These are phyloP conservation scores for Medicago truncatula DNA, from an alignment of 306 rosid genomes.

Conservation along the genomic window MtrunA17r5.0-ANR NC_053045.1:8835001-8835500, in stretches of 20 bases:
- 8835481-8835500: constrained; percentile 98
- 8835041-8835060: constrained; percentile 64
- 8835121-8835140: constrained; percentile 69
- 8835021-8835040: constrained; percentile 64
- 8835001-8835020: constrained; percentile 60
- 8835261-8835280: constrained; percentile 78
- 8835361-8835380: constrained; percentile 78
- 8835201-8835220: constrained; percentile 79
- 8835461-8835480: constrained; percentile 87
- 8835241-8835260: constrained; percentile 95
- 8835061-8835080: constrained; percentile 60
- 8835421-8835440: constrained; percentile 98
- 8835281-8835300: constrained; percentile 88
- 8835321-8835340: constrained; percentile 93
- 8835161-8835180: constrained; percentile 54
- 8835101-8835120: constrained; percentile 54
- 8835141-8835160: constrained; percentile 81
- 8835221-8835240: constrained; percentile 86
- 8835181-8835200: constrained; percentile 53
- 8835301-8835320: constrained; percentile 92
- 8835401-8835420: constrained; percentile 80
- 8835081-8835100: constrained; percentile 59
- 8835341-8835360: constrained; percentile 87
- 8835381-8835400: constrained; percentile 95
- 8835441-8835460: constrained; percentile 87